A percentile compares a stretch with the other conserved stretches of the same genome.
phyloP scores from a whole-genome alignment of 129 eudicot genomes.

The Smallanthus sonchifolius region DNA sequence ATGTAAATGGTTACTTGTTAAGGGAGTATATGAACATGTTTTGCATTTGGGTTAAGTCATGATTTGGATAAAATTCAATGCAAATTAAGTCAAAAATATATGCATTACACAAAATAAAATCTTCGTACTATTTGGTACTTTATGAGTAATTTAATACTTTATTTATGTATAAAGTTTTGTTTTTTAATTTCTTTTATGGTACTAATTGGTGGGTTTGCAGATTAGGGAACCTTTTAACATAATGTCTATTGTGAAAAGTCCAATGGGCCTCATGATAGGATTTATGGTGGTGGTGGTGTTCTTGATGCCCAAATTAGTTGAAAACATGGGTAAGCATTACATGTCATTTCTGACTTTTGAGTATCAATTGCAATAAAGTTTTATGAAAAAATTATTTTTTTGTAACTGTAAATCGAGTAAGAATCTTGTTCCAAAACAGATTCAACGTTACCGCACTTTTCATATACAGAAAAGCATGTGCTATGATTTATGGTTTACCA shows the following conservation, averaged over 20 bases:
- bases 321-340: constrained; percentile 69
- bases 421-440: too few relatives aligned
- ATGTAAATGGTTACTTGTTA: background rate
- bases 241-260: constrained; percentile 86
- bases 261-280: constrained; percentile 97
- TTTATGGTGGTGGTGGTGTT: constrained; percentile 92
- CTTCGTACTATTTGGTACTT: background rate
- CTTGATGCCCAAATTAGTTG: constrained; percentile 89
- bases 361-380: background rate
- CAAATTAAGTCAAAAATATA: background rate
- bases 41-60: constrained; percentile 1
- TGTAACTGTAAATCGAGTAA: background rate
- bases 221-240: constrained; percentile 78
- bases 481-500: background rate
- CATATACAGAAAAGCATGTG: background rate
- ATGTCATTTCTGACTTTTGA: background rate
- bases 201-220: constrained; percentile 39
- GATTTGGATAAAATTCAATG: background rate
- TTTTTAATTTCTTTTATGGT: background rate
- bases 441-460: too few relatives aligned
- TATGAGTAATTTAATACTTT: background rate
- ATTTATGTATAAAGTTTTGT: background rate
- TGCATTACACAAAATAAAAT: background rate
- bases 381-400: background rate
- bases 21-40: background rate